Base-by-base conservation (phyloP, 495 filamentous ascomycete species). In the Clohesyomyces aquaticus region DNA sequence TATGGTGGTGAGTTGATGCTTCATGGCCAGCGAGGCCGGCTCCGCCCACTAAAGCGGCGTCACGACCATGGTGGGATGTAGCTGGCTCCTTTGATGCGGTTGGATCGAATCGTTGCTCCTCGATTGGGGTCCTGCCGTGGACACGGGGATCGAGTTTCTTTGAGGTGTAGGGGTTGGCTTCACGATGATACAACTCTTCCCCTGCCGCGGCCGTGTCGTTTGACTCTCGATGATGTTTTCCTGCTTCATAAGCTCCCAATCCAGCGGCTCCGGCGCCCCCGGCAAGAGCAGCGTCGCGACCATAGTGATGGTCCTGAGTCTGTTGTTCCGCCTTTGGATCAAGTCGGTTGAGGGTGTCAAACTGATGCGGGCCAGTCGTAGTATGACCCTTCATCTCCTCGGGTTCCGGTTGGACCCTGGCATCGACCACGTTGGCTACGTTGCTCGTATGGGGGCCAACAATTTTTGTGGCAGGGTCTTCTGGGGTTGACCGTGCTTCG, bases 61-160 rank as follows among this genome's bases (percentile, higher is more conserved):
- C 65, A 4, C 65, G 29, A 22, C 67, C 63, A 52, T 73, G 70
- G 59, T 77, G 72, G 56, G n/a, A n/a, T n/a, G n/a, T n/a, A n/a
- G n/a, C n/a, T n/a, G n/a, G n/a, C n/a, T n/a, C n/a, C n/a, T n/a
- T n/a, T n/a, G n/a, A n/a, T n/a, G n/a, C n/a, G n/a, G n/a, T n/a
- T n/a, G n/a, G n/a, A n/a, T n/a, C n/a, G n/a, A n/a, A n/a, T n/a
- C n/a, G n/a, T n/a, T n/a, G n/a, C n/a, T n/a, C n/a, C n/a, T n/a
- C n/a, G n/a, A n/a, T n/a, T n/a, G n/a, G n/a, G n/a, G n/a, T n/a
- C n/a, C n/a, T n/a, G n/a, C n/a, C n/a, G n/a, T n/a, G n/a, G n/a
- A 60, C 45, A 38, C 57, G 57, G 23, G 57, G 57, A 26, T 60
- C 57, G 28, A 60, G 18, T 22, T 50, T 50, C 14, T 26, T 47